Conservation (phyloP, 1,284 basidiomycete species). For the Phellopilus nigrolimitatus region DNA sequence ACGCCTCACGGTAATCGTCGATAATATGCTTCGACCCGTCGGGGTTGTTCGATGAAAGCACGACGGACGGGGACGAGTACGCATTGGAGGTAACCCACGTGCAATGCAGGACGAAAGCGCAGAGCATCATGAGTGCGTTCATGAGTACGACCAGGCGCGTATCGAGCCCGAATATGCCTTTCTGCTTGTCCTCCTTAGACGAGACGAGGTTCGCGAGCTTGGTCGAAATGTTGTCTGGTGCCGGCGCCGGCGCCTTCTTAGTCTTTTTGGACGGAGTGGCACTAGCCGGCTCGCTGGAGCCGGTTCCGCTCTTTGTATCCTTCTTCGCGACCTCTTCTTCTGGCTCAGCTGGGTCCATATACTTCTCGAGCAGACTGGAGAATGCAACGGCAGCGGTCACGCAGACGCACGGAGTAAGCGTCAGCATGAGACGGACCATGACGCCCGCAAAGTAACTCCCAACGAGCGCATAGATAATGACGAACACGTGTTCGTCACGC, state of each 20-base stretch:
- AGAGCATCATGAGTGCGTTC: conserved; percentile 76
- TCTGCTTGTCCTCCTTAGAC: conserved; percentile 28
- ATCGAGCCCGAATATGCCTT: conserved; percentile 83
- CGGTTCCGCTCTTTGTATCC: conserved; percentile 27
- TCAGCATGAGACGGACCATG: conserved; percentile 96
- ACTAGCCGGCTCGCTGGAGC: conserved; percentile 27
- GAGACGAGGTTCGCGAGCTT: conserved; percentile 34
- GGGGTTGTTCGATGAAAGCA: conserved; percentile 74
- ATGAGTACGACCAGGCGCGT: conserved; percentile 74
- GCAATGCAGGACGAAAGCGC: conserved; percentile 93
- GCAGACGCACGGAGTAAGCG: conserved; percentile 89
- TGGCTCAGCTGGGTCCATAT: conserved; percentile 72
- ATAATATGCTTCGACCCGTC: conserved; percentile 95
- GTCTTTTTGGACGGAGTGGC: conserved; percentile 47
- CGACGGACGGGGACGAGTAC: conserved; percentile 98
- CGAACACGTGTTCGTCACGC: conserved; percentile 96
- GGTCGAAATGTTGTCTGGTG: conserved; percentile 27
- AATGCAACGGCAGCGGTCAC: conserved; percentile 89
- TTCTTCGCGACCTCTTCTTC: conserved; percentile 36
- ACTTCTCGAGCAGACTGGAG: conserved; percentile 85
- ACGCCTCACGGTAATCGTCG: conserved; percentile 99
- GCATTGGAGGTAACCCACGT: conserved; percentile 95
- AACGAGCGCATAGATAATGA: conserved; percentile 96
- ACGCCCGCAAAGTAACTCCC: conserved; percentile 99
- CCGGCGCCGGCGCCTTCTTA: conserved; percentile 49